Evolutionary conservation across 257 asterid species (phyloP), one percentile per base, ranked within the genome.

Genomic region (Salvia rosmarinus): DNA sequence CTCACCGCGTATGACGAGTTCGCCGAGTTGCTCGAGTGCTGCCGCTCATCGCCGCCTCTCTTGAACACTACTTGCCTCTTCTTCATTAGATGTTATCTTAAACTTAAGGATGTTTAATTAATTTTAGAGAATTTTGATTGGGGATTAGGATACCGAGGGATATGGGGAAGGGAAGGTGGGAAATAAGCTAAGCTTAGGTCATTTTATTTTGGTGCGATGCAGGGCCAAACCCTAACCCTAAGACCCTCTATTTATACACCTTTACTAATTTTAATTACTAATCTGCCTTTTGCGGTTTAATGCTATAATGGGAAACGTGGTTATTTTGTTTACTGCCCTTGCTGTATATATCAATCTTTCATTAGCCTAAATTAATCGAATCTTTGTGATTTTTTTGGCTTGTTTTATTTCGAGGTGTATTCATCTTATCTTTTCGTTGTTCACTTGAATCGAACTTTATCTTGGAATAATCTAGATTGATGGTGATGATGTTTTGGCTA

Each of bases 191-290:
- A n/a, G 30, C 20, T 37, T 74, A 52, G 71, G 80, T 52, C 55
- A 71, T 47, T 34, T 62, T 9, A 12, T 0, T 7, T 63, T 73
- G 47, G 46, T n/a, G n/a, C n/a, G n/a, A n/a, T 72, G 75, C 73
- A 14, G 68, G 72, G 68, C 76, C 72, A 82, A 83, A 80, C 92
- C 90, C 91, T 84, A 78, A 90, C 85, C 82, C 89, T 84, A 82
- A 76, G 55, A 42, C 73, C 75, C 71, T 78, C 76, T 83, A 78
- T 85, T 71, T 89, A 89, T 89, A 85, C 85, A 47, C 56, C 25
- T 73, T 28, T 61, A 21, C 67, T 60, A 60, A 60, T 49, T 19
- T 6, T 40, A 25, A 13, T 19, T 19, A 20, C 67, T 64, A 25
- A 43, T 25, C 60, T 47, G 4, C 13, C 14, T 47, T 56, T 39